phyloP scores from a whole-genome alignment of 192 early-diverging fungal genomes.

The Coemansia sp. region DNA sequence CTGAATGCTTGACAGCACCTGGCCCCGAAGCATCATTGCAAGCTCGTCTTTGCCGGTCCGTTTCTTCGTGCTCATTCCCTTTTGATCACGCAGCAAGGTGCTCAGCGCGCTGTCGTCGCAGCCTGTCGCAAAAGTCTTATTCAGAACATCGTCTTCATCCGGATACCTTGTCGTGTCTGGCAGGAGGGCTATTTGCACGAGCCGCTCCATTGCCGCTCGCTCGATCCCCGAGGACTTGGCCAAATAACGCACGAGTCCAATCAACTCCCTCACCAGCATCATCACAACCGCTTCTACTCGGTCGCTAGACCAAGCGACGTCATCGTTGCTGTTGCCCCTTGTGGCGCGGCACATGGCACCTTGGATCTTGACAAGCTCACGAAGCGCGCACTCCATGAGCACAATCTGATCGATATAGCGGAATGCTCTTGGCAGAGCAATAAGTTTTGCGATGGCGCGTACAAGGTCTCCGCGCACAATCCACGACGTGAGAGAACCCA shows the following conservation, averaged over 20 bases:
- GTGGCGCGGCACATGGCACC: conserved; percentile 6
- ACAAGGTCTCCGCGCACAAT: conserved; percentile 19
- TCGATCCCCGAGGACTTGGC: conserved; percentile 12
- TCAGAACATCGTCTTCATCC: not conserved
- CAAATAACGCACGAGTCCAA: conserved; percentile 13
- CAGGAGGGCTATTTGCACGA: conserved; percentile 18
- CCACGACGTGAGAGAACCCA: conserved; percentile 4
- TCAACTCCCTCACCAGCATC: conserved; percentile 22
- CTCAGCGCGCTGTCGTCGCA: not conserved
- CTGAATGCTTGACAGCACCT: conserved; percentile 12
- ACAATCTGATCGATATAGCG: conserved; percentile 15
- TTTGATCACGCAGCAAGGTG: not conserved
- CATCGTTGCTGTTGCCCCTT: not conserved
- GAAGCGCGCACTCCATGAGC: conserved; percentile 25
- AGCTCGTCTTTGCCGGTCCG: conserved; percentile 6
- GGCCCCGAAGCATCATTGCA: conserved; percentile 16
- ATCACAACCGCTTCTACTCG: conserved; percentile 2
- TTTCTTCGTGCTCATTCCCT: not conserved
- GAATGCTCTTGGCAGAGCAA: conserved; percentile 6
- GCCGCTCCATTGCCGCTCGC: conserved; percentile 26
- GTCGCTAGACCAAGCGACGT: not conserved
- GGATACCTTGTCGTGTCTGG: not conserved
- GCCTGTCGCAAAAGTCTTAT: not conserved
- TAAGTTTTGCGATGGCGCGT: not conserved
- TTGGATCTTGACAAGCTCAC: conserved; percentile 30